Conservation (phyloP, 345 rosid genomes). For the Bruguiera parviflora region DNA sequence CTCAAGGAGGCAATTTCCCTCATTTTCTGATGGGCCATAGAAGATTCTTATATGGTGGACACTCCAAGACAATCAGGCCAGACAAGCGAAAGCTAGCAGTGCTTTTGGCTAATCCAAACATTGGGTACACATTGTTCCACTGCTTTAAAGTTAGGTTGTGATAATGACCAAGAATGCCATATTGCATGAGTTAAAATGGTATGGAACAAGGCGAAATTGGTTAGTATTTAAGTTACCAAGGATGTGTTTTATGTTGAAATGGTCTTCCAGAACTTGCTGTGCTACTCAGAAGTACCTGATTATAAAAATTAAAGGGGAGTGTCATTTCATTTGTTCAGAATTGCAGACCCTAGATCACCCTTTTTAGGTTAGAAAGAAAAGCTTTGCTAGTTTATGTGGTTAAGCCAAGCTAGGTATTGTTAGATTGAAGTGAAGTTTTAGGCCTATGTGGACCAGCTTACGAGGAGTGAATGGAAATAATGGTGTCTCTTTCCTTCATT, state of each 20-base stretch:
- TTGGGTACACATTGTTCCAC: constrained; percentile 53
- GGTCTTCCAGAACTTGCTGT: background rate
- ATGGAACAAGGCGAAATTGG: background rate
- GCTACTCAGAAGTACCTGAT: background rate
- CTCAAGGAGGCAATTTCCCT: constrained; percentile 99
- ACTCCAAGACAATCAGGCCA: constrained; percentile 89
- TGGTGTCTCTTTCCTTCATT: background rate
- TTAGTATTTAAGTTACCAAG: background rate
- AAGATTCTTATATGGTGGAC: constrained; percentile 86
- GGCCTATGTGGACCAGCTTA: too few relatives aligned
- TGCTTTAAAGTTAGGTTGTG: constrained; percentile 8
- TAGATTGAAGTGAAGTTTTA: too few relatives aligned
- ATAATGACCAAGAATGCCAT: background rate
- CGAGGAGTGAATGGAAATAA: background rate
- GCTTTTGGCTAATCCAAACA: constrained; percentile 83
- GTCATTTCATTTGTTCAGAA: too few relatives aligned
- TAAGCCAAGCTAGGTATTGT: too few relatives aligned
- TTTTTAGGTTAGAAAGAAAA: too few relatives aligned
- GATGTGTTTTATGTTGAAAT: background rate
- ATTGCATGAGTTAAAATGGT: background rate
- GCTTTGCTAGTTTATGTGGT: too few relatives aligned
- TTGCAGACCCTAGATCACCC: too few relatives aligned
- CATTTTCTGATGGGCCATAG: constrained; percentile 98
- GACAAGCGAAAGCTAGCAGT: constrained; percentile 95
- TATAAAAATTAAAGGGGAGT: background rate